Evolutionary conservation across 2,329 filamentous ascomycete species (phyloP).

Genomic region (Trichoderma sp.): DNA sequence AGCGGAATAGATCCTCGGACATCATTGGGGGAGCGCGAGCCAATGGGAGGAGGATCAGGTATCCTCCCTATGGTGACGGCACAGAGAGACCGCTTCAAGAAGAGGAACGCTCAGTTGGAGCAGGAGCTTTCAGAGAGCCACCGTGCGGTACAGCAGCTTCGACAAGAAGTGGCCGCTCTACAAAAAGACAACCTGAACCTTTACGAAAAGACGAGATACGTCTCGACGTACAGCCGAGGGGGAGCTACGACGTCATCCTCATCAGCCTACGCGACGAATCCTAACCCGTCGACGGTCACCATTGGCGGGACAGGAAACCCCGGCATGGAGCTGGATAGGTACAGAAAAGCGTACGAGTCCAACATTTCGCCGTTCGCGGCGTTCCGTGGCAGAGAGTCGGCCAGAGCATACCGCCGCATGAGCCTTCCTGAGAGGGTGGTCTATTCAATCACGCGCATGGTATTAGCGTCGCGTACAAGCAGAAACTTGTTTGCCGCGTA

Average conservation of each 20-base stretch:
- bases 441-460: constrained; percentile 86
- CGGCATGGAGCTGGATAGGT: constrained; percentile 75
- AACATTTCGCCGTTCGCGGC: constrained; percentile 95
- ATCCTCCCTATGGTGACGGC: constrained; percentile 98
- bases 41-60: constrained; percentile 74
- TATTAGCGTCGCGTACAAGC: constrained; percentile 85
- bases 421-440: constrained; percentile 86
- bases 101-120: constrained; percentile 89
- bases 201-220: constrained; percentile 97
- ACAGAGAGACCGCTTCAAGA: constrained; percentile 97
- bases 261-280: constrained; percentile 67
- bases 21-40: constrained; percentile 53
- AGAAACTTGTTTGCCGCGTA: constrained; percentile 93
- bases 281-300: constrained; percentile 72
- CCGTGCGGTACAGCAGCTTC: constrained; percentile 76
- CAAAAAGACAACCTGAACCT: constrained; percentile 96
- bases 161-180: constrained; percentile 86
- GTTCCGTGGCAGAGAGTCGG: constrained; percentile 90
- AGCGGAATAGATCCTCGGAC: constrained; percentile 83
- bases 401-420: constrained; percentile 90
- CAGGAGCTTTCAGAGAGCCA: constrained; percentile 85
- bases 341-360: constrained; percentile 89
- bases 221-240: constrained; percentile 85
- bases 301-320: constrained; percentile 58
- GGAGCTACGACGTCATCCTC: constrained; percentile 61